Conservation (phyloP, 345 rosid species). For the Hibiscus trionum region DNA sequence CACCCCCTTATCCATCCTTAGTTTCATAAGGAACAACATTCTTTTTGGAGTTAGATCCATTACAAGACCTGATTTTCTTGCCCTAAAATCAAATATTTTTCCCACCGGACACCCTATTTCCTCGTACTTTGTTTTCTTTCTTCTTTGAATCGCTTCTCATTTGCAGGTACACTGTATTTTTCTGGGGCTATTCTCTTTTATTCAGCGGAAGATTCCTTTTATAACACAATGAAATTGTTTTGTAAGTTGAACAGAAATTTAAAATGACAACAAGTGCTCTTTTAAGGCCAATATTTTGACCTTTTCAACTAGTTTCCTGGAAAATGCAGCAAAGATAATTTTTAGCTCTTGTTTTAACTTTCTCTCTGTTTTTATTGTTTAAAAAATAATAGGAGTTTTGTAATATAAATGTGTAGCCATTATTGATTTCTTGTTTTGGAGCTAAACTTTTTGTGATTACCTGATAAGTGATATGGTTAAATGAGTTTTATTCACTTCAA, state of each 20-base stretch:
- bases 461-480: neutral
- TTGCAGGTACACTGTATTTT: neutral
- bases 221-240: neutral
- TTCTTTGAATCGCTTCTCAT: neutral
- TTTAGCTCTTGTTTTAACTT: neutral
- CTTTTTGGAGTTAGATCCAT: constrained; percentile 11
- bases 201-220: constrained; percentile 3
- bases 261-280: neutral
- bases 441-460: neutral
- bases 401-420: neutral
- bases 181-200: neutral
- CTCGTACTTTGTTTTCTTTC: neutral
- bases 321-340: constrained; percentile 7
- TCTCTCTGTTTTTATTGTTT: neutral
- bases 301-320: neutral
- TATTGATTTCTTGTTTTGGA: neutral
- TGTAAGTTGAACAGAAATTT: neutral
- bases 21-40: neutral
- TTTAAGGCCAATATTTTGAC: neutral
- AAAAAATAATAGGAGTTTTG: neutral
- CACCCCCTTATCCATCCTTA: neutral
- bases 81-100: neutral
- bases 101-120: neutral
- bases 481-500: neutral
- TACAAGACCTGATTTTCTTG: neutral